phyloP scores from a whole-genome alignment of 768 basidiomycete genomes.

The Crucibulum laeve region DNA sequence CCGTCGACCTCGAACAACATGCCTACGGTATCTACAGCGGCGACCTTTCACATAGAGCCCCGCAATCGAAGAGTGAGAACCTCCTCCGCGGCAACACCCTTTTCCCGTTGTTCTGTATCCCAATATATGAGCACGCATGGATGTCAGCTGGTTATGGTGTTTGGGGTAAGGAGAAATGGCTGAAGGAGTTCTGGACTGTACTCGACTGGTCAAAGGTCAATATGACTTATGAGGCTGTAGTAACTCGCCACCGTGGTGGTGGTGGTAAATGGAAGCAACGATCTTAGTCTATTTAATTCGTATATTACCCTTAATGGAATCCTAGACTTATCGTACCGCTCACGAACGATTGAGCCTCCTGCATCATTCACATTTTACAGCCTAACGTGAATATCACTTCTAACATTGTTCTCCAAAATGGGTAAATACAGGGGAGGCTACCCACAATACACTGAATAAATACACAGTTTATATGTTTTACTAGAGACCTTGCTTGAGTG shows the following conservation, averaged over 20 bases:
- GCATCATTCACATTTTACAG: too few relatives aligned
- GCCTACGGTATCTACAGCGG: neutral
- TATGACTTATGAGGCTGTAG: conserved; percentile 26
- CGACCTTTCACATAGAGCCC: neutral
- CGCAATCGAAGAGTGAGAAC: conserved; percentile 8
- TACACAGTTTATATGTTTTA: conserved; percentile 8
- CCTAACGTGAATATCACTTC: too few relatives aligned
- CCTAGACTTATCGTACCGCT: too few relatives aligned
- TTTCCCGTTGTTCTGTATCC: conserved; percentile 74
- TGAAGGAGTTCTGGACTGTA: conserved; percentile 79
- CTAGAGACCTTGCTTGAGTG: conserved; percentile 49
- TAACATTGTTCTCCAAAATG: too few relatives aligned
- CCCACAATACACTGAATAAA: conserved; percentile 8
- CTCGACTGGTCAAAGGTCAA: conserved; percentile 73
- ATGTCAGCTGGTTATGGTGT: conserved; percentile 80
- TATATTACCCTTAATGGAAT: too few relatives aligned
- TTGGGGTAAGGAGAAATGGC: conserved; percentile 87
- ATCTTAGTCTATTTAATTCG: too few relatives aligned
- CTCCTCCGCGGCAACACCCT: conserved; percentile 48
- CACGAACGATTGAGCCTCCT: too few relatives aligned
- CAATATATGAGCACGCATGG: conserved; percentile 86
- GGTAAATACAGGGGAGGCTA: conserved; percentile 5
- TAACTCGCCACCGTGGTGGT: too few relatives aligned
- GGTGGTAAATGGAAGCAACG: neutral
- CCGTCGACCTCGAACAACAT: neutral